phyloP scores from a whole-genome alignment of 176 grass and related monocot species.

The Luzula sylvatica region DNA sequence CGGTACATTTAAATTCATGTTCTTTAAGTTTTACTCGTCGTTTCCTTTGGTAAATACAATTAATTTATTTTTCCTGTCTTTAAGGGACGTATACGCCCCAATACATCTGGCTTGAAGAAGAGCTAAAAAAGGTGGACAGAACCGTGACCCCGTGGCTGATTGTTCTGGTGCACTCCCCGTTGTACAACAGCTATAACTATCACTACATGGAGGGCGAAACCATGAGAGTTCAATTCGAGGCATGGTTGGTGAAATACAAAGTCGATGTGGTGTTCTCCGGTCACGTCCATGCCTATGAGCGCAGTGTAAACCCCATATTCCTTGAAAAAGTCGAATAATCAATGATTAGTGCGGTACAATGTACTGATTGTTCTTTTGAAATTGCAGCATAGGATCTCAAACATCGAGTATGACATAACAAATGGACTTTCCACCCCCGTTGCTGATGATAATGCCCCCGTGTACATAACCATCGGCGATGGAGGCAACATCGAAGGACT shows the following conservation, averaged over 20 bases:
- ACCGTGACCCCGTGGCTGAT: constrained; percentile 52
- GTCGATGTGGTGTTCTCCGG: constrained; percentile 54
- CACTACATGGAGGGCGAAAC: constrained; percentile 76
- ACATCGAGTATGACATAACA: constrained; percentile 41
- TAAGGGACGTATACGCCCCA: constrained; percentile 62
- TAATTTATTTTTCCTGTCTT: too few species aligned
- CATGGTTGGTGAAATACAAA: constrained; percentile 54
- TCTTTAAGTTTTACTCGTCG: not conserved
- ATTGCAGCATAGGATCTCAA: constrained; percentile 45
- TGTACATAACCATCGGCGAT: constrained; percentile 66
- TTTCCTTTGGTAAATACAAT: not conserved
- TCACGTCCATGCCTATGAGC: constrained; percentile 62
- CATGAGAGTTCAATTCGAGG: constrained; percentile 61
- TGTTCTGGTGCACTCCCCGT: constrained; percentile 45
- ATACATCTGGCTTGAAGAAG: constrained; percentile 43
- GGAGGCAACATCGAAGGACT: constrained; percentile 62
- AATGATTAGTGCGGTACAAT: constrained; percentile 44
- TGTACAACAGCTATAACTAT: constrained; percentile 58
- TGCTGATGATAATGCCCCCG: constrained; percentile 20
- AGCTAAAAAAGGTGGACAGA: constrained; percentile 42
- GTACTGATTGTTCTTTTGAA: not conserved
- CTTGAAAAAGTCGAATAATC: constrained; percentile 49
- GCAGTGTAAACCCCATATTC: constrained; percentile 31
- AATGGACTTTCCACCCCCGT: constrained; percentile 36
- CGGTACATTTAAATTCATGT: too few species aligned